A percentile compares a stretch with the other conserved stretches of the same genome.
phyloP scores from a whole-genome alignment of 257 asterid species.

The Solanum dulcamara region DNA sequence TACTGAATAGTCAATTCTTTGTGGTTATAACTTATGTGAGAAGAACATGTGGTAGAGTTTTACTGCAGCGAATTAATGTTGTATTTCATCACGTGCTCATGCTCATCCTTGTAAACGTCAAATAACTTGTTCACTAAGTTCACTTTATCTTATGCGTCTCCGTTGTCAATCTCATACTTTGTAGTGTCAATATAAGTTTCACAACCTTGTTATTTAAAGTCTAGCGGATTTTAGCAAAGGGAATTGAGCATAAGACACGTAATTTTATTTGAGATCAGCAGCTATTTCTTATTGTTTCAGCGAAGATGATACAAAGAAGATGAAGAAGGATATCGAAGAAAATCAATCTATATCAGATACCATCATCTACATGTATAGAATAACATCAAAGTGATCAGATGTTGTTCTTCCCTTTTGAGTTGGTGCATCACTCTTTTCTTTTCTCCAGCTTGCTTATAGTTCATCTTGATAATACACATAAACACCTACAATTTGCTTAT shows the following conservation, averaged over 20 bases:
- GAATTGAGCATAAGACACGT: neutral
- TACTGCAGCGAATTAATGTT: neutral
- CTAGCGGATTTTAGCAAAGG: neutral
- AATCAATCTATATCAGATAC: neutral
- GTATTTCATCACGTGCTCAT: neutral
- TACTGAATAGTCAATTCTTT: neutral
- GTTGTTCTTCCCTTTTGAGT: neutral
- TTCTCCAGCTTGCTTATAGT: neutral
- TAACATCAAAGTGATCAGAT: neutral
- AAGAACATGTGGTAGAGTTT: neutral
- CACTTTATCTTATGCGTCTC: neutral
- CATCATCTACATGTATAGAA: neutral
- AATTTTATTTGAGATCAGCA: neutral
- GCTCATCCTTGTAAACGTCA: neutral
- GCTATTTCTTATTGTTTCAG: neutral
- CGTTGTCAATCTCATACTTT: neutral
- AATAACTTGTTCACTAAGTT: neutral
- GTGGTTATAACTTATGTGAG: neutral
- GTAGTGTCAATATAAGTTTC: neutral
- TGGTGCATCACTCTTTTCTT: constrained; percentile 5
- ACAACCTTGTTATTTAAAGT: neutral
- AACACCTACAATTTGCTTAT: neutral
- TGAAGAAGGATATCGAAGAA: neutral
- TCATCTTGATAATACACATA: neutral
- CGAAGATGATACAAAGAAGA: constrained; percentile 3